Conservation (phyloP, 1,139 yeast genomes). For the Scheffersomyces cryptocercus region DNA sequence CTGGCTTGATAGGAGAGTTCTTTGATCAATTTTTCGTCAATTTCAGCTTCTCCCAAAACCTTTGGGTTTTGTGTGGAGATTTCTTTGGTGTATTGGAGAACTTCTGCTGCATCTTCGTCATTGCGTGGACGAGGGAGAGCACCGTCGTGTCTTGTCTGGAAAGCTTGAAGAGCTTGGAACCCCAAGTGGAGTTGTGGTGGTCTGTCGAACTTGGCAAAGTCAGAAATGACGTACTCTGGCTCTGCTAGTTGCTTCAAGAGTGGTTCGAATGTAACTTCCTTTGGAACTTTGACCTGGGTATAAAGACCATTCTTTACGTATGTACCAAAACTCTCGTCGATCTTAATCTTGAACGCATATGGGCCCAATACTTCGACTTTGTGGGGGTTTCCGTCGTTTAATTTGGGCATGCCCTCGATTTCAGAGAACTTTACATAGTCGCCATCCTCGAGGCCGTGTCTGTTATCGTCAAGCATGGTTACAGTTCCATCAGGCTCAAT, state of each 20-base stretch:
- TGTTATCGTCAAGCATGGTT: conserved; percentile 84
- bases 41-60: conserved; percentile 50
- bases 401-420: conserved; percentile 66
- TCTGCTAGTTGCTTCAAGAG: conserved; percentile 61
- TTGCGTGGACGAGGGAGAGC: conserved; percentile 76
- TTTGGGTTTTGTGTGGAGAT: conserved; percentile 60
- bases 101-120: conserved; percentile 71
- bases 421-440: conserved; percentile 87
- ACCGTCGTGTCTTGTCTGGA: conserved; percentile 62
- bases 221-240: conserved; percentile 85
- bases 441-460: conserved; percentile 95
- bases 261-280: conserved; percentile 59
- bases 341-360: conserved; percentile 76
- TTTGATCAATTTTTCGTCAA: conserved; percentile 66
- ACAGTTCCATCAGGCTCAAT: conserved; percentile 89
- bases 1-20: conserved; percentile 82
- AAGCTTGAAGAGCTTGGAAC: conserved; percentile 84
- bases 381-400: conserved; percentile 72
- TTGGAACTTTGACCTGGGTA: conserved; percentile 89
- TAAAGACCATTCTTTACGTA: conserved; percentile 86
- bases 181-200: conserved; percentile 89
- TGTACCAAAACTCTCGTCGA: conserved; percentile 55
- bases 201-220: conserved; percentile 91
- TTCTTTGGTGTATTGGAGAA: conserved; percentile 60
- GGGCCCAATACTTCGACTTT: conserved; percentile 91